Base-by-base conservation (phyloP, 371 early-diverging fungal species). In the Lichtheimia ramosa region DNA sequence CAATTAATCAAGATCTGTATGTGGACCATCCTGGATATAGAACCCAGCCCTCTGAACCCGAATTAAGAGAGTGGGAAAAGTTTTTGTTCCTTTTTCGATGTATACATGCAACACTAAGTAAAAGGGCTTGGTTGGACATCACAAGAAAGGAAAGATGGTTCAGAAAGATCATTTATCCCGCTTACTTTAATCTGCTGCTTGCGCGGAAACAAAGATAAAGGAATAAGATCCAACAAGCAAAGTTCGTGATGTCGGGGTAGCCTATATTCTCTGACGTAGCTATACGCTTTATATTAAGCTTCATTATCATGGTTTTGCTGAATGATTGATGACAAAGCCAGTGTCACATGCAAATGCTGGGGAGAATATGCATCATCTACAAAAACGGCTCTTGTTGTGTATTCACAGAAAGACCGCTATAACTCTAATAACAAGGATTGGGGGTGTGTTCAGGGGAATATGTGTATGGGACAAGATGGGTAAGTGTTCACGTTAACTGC, bases 21-120 rank as follows among this genome's bases (percentile, higher is more conserved):
- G 21, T 46, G 21, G n/a, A 46, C 46, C 46, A 21, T 46, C 21
- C 21, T 21, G n/a, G 46, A 46, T n/a, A 46, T 18, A 18, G 21
- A 21, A 46, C 46, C 46, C 46, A 46, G 46, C 34, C 46, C 21
- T 18, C 46, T 46, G 46, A 10, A 46, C 46, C 46, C 21, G 46
- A 46, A 46, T 7, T 46, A 46, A 18, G 34, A 34, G 34, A 46
- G 21, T 46, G 46, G 46, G 46, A 46, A 46, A 46, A 46, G 46
- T 46, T 46, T 46, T 46, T 46, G n/a, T 21, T 46, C 21, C 46
- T 46, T 46, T 46, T 21, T 18, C 21, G 46, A 21, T 18, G 46
- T 5, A 46, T 34, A 10, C 46, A n/a, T 21, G 46, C 21, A 46
- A 18, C 46, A n/a, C 16, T n/a, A 18, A 18, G 46, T 10, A 21